Conservation (phyloP, 1,284 basidiomycete species). For the Peniophora sp. region DNA sequence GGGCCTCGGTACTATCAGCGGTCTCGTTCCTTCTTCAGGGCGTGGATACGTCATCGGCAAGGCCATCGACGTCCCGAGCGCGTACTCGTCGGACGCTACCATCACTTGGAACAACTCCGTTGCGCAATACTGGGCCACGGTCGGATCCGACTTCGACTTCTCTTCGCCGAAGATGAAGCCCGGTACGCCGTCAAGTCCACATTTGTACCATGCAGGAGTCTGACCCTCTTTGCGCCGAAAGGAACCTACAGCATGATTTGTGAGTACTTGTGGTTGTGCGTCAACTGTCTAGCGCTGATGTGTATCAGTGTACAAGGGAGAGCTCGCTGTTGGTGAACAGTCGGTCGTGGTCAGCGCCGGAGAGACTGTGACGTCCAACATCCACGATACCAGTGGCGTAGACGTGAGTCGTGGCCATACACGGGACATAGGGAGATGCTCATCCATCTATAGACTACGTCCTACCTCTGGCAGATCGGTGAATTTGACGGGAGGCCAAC, state of each 20-base stretch:
- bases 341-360: slow-evolving; percentile 25
- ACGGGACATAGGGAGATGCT: not conserved
- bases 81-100: slow-evolving; percentile 15
- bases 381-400: slow-evolving; percentile 20
- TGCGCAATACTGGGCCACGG: slow-evolving; percentile 30
- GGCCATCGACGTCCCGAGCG: slow-evolving; percentile 24
- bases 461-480: slow-evolving; percentile 30
- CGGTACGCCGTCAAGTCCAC: slow-evolving; percentile 26
- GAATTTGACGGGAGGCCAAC: slow-evolving; percentile 32
- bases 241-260: too few relatives aligned
- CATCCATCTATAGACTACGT: slow-evolving; percentile 11
- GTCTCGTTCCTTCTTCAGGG: slow-evolving; percentile 21
- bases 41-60: slow-evolving; percentile 29
- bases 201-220: too few relatives aligned
- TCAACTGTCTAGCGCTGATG: too few relatives aligned
- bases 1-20: slow-evolving; percentile 19
- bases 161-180: slow-evolving; percentile 32
- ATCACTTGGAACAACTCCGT: slow-evolving; percentile 26
- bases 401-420: not conserved
- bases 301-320: slow-evolving; percentile 30
- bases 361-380: slow-evolving; percentile 21
- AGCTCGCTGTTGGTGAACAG: slow-evolving; percentile 26
- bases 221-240: too few relatives aligned
- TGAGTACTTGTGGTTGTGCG: too few relatives aligned
- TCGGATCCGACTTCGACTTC: slow-evolving; percentile 22